Conservation (phyloP, 1,139 yeast genomes). For the Kurtzmaniella natalensis region DNA sequence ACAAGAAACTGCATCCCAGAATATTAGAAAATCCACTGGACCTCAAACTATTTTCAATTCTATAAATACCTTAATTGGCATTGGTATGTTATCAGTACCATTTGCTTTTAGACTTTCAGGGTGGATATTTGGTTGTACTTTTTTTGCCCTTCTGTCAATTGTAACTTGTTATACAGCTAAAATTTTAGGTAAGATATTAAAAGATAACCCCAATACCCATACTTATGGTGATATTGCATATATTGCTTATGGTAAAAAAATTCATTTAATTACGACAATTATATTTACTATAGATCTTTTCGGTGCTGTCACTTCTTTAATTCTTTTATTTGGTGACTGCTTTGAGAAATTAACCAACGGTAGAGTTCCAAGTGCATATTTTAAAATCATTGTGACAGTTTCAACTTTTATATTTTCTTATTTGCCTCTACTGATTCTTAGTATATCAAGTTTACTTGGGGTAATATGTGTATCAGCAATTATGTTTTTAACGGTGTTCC, state of each 20-base stretch:
- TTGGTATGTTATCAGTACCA: slow-evolving; percentile 82
- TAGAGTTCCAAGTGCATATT: slow-evolving; percentile 28
- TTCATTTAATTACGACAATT: slow-evolving; percentile 59
- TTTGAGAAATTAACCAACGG: slow-evolving; percentile 46
- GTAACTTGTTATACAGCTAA: slow-evolving; percentile 70
- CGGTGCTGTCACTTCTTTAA: slow-evolving; percentile 75
- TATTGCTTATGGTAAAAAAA: slow-evolving; percentile 38
- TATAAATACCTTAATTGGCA: slow-evolving; percentile 79
- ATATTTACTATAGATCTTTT: slow-evolving; percentile 72
- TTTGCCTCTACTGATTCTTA: slow-evolving; percentile 67
- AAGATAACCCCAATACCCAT: slow-evolving; percentile 23
- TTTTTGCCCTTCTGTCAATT: slow-evolving; percentile 54
- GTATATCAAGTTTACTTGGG: slow-evolving; percentile 71
- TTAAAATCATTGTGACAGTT: slow-evolving; percentile 49
- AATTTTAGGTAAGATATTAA: slow-evolving; percentile 31
- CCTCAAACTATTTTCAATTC: slow-evolving; percentile 88
- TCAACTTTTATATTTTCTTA: slow-evolving; percentile 59
- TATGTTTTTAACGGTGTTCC: slow-evolving; percentile 49
- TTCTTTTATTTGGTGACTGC: slow-evolving; percentile 82
- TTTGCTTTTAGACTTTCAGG: slow-evolving; percentile 78
- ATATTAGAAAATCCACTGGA: slow-evolving; percentile 57
- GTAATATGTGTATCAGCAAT: slow-evolving; percentile 67
- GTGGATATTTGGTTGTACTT: slow-evolving; percentile 61
- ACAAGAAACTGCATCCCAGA: no score
- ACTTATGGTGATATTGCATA: slow-evolving; percentile 47